Evolutionary conservation across 495 filamentous ascomycete genomes (phyloP), one percentile per base, ranked within the genome.

Genomic region (Hypomontagnella monticulosa): DNA sequence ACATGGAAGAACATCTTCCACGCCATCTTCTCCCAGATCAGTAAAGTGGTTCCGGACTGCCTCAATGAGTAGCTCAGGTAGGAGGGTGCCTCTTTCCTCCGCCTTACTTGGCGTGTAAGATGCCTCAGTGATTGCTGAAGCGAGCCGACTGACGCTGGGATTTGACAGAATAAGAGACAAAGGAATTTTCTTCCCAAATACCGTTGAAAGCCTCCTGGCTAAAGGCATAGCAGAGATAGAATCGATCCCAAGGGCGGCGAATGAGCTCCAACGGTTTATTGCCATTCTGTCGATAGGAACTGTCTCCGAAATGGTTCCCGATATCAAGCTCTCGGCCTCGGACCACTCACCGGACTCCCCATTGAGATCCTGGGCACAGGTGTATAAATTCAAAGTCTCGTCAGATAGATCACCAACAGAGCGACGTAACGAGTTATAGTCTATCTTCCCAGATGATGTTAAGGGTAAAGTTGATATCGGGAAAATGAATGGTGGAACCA

Each of bases 141-240:
- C 81, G 8, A 93, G 79, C 49, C 83, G 81, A 2, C 82, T 73
- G 20, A 91, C 73, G 2, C 79, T 88, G 8, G 85, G 75, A 66
- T 90, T 81, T 19, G 80, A 82, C 23, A 96, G 78, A 15, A 95
- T 84, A 9, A 79, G 66, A 0, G 88, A 90, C 1, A 93, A 83
- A 27, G 85, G 76, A 12, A 89, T 61, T 33, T 80, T 74, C 30
- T 55, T 71, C 38, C 75, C 77, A 2, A 82, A 76, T 6, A 57
- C 55, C 1, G 77, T 60, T 43, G 79, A 73, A 1, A 92, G 72
- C 36, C 71, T 69, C 16, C 78, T 86, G 0, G 88, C 83, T 36
- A 93, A 72, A 10, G 82, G 75, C 46, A 96, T 93, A 0, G 89
- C 91, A 23, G 87, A 89, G n/a, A 96, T 86, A 0, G 91, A 94